Percentiles rank a stretch among this genome's conserved stretches.
These are phyloP conservation scores for Pedinophyceae sp. DNA, from an alignment of 139 green algal species.

Conservation along the genomic window DNA sequence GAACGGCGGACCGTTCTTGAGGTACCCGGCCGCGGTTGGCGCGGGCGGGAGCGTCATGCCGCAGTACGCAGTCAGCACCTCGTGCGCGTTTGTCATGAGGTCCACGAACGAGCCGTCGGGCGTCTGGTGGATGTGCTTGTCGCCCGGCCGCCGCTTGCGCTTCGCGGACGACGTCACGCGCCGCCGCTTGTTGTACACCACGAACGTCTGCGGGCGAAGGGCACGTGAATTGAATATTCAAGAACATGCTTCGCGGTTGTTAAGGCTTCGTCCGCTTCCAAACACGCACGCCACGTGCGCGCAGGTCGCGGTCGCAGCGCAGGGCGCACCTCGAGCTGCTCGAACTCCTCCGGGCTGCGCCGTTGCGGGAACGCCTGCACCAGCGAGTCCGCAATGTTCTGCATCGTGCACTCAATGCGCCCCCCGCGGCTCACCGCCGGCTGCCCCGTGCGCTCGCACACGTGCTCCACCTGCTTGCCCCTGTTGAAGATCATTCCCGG, in stretches of 20 bases:
- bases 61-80: constrained; percentile 46
- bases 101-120: constrained; percentile 92
- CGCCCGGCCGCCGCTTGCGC: constrained; percentile 51
- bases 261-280: too few relatives aligned
- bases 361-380: constrained; percentile 4
- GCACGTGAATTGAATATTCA: too few relatives aligned
- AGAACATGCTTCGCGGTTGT: too few relatives aligned
- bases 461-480: constrained; percentile 22
- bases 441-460: constrained; percentile 16
- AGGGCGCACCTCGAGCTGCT: too few relatives aligned
- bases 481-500: constrained; percentile 95
- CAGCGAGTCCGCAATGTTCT: constrained; percentile 40
- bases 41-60: constrained; percentile 6
- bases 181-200: constrained; percentile 73
- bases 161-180: constrained; percentile 75
- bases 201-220: constrained; percentile 89
- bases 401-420: constrained; percentile 96
- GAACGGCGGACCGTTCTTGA: constrained; percentile 58
- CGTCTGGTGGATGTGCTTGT: constrained; percentile 67
- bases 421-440: constrained; percentile 36
- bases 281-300: too few relatives aligned
- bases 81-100: constrained; percentile 71
- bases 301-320: too few relatives aligned
- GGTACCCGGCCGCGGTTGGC: constrained; percentile 34
- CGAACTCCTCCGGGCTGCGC: constrained; percentile 3